Evolutionary conservation across 2,329 filamentous ascomycete species (phyloP).

Genomic region (Fusarium cyanostomum): DNA sequence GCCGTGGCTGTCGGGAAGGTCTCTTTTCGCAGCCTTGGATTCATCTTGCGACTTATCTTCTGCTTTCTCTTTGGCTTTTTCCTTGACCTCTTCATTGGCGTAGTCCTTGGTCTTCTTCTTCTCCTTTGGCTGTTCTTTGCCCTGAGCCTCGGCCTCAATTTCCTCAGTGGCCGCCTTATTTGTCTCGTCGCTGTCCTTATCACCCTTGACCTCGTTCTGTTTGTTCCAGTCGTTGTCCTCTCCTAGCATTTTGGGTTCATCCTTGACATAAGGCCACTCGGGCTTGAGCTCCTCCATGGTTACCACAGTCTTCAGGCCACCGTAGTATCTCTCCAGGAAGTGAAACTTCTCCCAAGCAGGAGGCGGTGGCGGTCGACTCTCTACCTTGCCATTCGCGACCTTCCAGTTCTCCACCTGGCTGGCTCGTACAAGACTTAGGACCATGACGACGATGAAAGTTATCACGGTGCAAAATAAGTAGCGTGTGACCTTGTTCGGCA

Average conservation of each 20-base stretch:
- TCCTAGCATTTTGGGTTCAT: constrained; percentile 57
- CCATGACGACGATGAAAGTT: constrained; percentile 76
- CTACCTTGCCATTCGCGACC: constrained; percentile 62
- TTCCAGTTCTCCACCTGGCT: constrained; percentile 75
- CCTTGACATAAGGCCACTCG: constrained; percentile 78
- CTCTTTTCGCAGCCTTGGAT: constrained; percentile 27
- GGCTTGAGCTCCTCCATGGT: constrained; percentile 73
- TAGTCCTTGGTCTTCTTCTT: constrained; percentile 18
- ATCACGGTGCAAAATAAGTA: constrained; percentile 80
- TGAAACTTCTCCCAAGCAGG: constrained; percentile 85
- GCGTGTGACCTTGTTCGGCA: constrained; percentile 78
- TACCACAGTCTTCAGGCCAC: constrained; percentile 80
- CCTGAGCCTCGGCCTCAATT: constrained; percentile 19
- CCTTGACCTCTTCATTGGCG: constrained; percentile 6
- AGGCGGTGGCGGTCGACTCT: constrained; percentile 64
- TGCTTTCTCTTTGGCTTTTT: constrained; percentile 1
- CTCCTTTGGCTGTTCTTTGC: constrained; percentile 8
- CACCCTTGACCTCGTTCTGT: constrained; percentile 26
- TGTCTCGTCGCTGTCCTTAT: constrained; percentile 29
- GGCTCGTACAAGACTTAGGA: constrained; percentile 77
- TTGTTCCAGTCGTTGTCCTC: constrained; percentile 29
- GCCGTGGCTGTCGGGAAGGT: constrained; percentile 43
- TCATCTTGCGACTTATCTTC: constrained; percentile 19
- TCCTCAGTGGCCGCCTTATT: constrained; percentile 32
- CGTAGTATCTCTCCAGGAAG: constrained; percentile 89